Percentiles rank a stretch among this genome's conserved stretches.
These are phyloP conservation scores for Rhododendron mucronatum DNA, from an alignment of 148 eudicot genomes.

Conservation along the genomic window DNA sequence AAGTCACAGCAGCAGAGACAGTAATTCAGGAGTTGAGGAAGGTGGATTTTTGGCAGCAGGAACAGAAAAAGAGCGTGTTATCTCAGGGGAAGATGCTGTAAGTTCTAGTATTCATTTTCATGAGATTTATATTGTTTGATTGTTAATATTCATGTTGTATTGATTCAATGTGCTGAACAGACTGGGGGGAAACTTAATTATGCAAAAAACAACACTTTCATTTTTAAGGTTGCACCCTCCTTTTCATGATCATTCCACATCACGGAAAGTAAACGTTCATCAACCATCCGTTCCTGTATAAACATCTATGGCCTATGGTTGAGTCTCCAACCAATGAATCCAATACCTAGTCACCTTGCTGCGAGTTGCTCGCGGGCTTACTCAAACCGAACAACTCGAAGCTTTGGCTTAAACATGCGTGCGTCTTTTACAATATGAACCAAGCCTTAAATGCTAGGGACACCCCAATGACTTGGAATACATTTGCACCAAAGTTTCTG, in stretches of 20 bases:
- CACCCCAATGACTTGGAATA: neutral
- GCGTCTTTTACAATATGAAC: neutral
- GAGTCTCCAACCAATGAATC: neutral
- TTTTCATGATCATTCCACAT: neutral
- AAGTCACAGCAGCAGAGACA: slow-evolving; percentile 21
- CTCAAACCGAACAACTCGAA: neutral
- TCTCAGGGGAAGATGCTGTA: slow-evolving; percentile 84
- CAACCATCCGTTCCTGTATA: neutral
- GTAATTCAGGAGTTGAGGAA: slow-evolving; percentile 33
- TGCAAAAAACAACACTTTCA: neutral
- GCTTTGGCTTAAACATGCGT: neutral
- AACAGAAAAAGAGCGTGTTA: slow-evolving; percentile 60
- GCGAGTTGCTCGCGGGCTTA: neutral
- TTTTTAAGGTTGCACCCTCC: neutral
- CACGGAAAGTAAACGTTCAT: neutral
- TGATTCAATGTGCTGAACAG: neutral
- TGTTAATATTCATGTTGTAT: neutral
- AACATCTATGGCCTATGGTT: neutral
- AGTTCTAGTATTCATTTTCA: slow-evolving; percentile 19
- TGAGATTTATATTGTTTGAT: neutral
- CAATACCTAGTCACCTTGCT: neutral
- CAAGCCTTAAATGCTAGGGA: neutral
- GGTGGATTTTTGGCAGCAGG: slow-evolving; percentile 64
- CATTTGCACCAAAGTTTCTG: neutral
- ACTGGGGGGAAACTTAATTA: neutral